Evolutionary conservation across 106 monocot species (phyloP).

Genomic region (Alisma plantagoaquatica): DNA sequence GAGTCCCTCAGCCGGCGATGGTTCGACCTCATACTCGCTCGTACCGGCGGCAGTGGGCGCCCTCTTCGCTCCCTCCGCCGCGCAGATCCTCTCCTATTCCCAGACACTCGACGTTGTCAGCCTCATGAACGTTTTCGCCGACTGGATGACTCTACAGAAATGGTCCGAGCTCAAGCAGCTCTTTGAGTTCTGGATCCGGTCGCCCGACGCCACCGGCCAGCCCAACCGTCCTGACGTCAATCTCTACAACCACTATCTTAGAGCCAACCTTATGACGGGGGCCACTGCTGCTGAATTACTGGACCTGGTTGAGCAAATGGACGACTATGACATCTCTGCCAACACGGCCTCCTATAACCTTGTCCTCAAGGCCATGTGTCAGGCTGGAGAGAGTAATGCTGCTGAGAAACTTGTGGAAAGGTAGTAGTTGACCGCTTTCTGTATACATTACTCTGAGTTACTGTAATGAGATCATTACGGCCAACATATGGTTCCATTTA

Average conservation of each 20-base stretch:
- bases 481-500: no score
- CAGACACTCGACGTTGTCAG: constrained; percentile 42
- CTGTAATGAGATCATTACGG: no score
- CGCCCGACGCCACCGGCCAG: constrained; percentile 59
- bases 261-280: constrained; percentile 73
- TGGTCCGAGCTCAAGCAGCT: constrained; percentile 86
- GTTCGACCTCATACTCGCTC: constrained; percentile 21
- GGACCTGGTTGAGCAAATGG: constrained; percentile 83
- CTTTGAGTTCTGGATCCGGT: constrained; percentile 88
- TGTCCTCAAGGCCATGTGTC: constrained; percentile 83
- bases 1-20: constrained; percentile 16
- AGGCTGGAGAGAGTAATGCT: constrained; percentile 50
- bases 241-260: constrained; percentile 78
- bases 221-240: constrained; percentile 80
- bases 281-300: constrained; percentile 51
- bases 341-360: constrained; percentile 86
- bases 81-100: constrained; percentile 46
- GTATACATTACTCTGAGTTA: no score
- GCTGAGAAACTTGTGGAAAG: constrained; percentile 64
- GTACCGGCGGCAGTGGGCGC: constrained; percentile 13
- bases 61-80: constrained; percentile 1
- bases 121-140: constrained; percentile 70
- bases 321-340: constrained; percentile 57
- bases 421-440: constrained; percentile 13
- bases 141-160: constrained; percentile 69